phyloP scores from a whole-genome alignment of 1,139 yeast genomes.

The Pichia kudriavzevii region DNA sequence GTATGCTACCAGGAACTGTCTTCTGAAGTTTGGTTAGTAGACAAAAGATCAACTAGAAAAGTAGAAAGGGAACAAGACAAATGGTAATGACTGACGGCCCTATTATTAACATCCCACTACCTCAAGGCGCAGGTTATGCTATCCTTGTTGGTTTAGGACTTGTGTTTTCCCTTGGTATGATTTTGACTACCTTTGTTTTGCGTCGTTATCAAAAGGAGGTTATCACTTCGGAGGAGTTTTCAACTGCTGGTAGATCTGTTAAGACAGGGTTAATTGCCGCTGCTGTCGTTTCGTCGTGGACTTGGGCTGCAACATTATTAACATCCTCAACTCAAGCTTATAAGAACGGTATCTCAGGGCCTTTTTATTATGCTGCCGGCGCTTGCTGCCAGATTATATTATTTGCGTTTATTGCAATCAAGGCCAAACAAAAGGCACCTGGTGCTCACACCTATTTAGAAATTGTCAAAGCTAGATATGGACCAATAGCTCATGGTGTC shows the following conservation, averaged over 20 bases:
- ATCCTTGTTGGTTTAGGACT: slow-evolving; percentile 84
- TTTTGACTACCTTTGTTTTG: slow-evolving; percentile 59
- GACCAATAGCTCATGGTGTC: slow-evolving; percentile 29
- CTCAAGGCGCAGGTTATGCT: slow-evolving; percentile 88
- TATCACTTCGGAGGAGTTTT: slow-evolving; percentile 80
- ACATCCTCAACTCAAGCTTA: slow-evolving; percentile 24
- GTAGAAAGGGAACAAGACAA: no score
- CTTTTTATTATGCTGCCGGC: slow-evolving; percentile 47
- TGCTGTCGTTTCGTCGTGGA: slow-evolving; percentile 34
- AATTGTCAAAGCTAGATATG: slow-evolving; percentile 42
- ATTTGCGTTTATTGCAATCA: slow-evolving; percentile 46
- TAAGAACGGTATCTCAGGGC: slow-evolving; percentile 33
- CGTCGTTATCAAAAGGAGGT: slow-evolving; percentile 73
- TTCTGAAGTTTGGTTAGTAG: no score
- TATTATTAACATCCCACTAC: slow-evolving; percentile 33
- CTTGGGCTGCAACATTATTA: slow-evolving; percentile 32
- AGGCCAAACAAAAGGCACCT: slow-evolving; percentile 48
- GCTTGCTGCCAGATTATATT: slow-evolving; percentile 47
- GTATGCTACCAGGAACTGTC: no score
- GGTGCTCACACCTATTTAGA: slow-evolving; percentile 50
- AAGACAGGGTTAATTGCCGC: slow-evolving; percentile 32
- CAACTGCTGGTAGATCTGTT: slow-evolving; percentile 32
- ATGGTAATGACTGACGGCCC: slow-evolving; percentile 6
- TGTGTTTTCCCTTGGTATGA: slow-evolving; percentile 74
- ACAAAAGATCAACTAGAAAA: no score